phyloP scores from a whole-genome alignment of 2,329 filamentous ascomycete genomes.

The Penicillium crustosum region DNA sequence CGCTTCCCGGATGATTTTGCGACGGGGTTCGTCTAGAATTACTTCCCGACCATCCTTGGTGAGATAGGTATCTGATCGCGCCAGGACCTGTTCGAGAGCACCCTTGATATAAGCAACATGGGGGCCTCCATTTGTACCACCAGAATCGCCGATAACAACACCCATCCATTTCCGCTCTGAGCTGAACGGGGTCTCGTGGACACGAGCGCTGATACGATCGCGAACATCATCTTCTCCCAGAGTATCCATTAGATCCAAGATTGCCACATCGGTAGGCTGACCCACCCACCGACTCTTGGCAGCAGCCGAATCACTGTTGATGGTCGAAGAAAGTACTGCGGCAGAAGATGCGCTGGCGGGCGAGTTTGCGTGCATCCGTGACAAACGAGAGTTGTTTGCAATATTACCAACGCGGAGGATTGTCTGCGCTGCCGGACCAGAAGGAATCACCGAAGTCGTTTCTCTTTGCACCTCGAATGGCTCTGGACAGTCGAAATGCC shows the following conservation, averaged over 20 bases:
- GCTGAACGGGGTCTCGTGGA: conserved; percentile 89
- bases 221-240: conserved; percentile 91
- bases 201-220: conserved; percentile 76
- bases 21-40: conserved; percentile 73
- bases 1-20: conserved; percentile 72
- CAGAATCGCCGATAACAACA: conserved; percentile 68
- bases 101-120: conserved; percentile 96
- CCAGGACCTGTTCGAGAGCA: conserved; percentile 81
- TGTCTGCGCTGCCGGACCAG: conserved; percentile 72
- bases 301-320: conserved; percentile 59
- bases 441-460: conserved; percentile 51
- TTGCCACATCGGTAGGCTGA: conserved; percentile 95
- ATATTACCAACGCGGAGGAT: conserved; percentile 93
- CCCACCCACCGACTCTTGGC: conserved; percentile 89
- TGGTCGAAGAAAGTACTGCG: conserved; percentile 82
- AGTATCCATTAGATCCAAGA: conserved; percentile 86
- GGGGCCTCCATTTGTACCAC: conserved; percentile 58
- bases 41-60: conserved; percentile 83
- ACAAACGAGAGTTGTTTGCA: conserved; percentile 87
- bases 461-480: conserved; percentile 60
- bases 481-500: conserved; percentile 74
- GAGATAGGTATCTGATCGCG: conserved; percentile 86
- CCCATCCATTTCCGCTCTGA: conserved; percentile 99
- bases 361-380: conserved; percentile 68
- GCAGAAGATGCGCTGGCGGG: conserved; percentile 69